A percentile compares a stretch with the other conserved stretches of the same genome.
These are phyloP conservation scores for Albizia julibrissin DNA, from an alignment of 306 rosid species.

Conservation along the genomic window DNA sequence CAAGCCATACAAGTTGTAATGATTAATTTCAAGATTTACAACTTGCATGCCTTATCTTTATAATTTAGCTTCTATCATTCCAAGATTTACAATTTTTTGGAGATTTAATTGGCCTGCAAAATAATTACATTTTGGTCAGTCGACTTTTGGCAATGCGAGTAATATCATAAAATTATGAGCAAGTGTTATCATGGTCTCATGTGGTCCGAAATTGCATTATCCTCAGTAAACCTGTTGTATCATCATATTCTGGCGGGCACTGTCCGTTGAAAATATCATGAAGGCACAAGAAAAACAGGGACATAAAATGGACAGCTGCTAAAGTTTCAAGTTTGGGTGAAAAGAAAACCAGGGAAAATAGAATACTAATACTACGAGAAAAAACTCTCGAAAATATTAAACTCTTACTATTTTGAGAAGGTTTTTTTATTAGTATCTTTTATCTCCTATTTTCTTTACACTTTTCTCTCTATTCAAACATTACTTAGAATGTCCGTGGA, in stretches of 20 bases:
- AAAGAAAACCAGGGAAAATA: no score
- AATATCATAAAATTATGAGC: not conserved
- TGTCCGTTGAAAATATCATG: not conserved
- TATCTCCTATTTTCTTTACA: no score
- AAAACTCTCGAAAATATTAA: no score
- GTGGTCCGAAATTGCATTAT: not conserved
- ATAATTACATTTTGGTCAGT: not conserved
- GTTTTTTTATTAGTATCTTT: no score
- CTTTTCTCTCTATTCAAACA: no score
- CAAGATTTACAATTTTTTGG: no score
- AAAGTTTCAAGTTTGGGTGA: no score
- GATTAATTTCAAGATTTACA: not conserved
- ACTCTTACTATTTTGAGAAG: no score
- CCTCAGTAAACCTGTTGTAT: not conserved
- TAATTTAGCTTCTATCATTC: not conserved
- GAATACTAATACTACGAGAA: no score
- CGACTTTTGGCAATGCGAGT: not conserved
- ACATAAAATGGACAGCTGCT: not conserved
- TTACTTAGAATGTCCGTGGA: no score
- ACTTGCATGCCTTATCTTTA: not conserved
- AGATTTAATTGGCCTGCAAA: no score
- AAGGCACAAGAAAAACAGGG: no score
- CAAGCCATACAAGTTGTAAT: not conserved
- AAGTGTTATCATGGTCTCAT: not conserved
- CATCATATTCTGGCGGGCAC: not conserved